Conservation (phyloP, 2,329 filamentous ascomycete genomes). For the Aspergillus melleus region DNA sequence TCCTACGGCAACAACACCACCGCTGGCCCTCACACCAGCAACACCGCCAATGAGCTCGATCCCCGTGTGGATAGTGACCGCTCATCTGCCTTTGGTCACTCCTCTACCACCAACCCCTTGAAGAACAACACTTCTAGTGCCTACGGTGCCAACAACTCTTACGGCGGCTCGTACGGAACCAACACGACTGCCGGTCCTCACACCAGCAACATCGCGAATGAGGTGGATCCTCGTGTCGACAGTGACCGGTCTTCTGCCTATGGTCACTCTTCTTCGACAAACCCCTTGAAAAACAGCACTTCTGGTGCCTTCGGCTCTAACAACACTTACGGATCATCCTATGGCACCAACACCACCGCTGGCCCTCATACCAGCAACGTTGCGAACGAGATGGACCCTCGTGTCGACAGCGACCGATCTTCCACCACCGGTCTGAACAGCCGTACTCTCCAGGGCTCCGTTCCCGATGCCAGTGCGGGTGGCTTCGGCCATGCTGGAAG, state of each 20-base stretch:
- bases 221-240: neutral
- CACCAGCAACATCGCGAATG: neutral
- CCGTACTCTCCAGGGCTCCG: too few species aligned
- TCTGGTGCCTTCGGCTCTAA: neutral
- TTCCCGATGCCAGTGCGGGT: too few species aligned
- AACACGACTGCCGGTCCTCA: neutral
- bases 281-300: neutral
- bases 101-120: neutral
- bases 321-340: too few species aligned
- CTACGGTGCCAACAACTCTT: too few species aligned
- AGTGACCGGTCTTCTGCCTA: neutral
- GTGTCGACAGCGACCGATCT: neutral
- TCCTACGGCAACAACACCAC: too few species aligned
- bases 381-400: neutral
- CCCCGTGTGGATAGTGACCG: neutral
- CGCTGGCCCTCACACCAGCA: neutral
- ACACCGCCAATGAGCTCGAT: neutral
- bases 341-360: neutral
- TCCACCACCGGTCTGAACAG: neutral
- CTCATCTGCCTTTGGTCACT: neutral
- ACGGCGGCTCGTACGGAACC: too few species aligned
- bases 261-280: neutral
- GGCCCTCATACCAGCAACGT: neutral
- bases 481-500: neutral
- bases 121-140: neutral